Base-by-base conservation (phyloP, 2,329 filamentous ascomycete species). In the Scytalidium sp. region DNA sequence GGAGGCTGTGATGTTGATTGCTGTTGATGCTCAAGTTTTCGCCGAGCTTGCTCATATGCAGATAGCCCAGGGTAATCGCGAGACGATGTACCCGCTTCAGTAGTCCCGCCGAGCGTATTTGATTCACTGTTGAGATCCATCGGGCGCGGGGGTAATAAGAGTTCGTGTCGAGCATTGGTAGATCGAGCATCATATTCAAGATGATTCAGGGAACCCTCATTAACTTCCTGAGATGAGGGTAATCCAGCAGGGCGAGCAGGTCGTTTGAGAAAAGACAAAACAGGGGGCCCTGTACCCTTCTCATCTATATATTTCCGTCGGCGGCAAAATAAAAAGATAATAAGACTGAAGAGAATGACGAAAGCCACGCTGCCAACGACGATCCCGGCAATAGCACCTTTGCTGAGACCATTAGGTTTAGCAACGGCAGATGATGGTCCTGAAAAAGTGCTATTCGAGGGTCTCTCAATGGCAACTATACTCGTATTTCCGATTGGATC, bases 241-340 rank as follows among this genome's bases (percentile, higher is more conserved):
- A 66, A 6, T 74, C 69, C 27, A 69, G 71, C 49, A 73, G 77
- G 43, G 65, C 57, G 54, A 78, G 75, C 5, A 36, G 32, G 78
- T 75, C 22, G 82, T 55, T 1, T 80, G 82, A 41, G 80, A 76
- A 57, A 84, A 81, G 45, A 81, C 71, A 6, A 87, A 61, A 1
- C 76, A 79, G 0, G 72, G 66, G 2, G 75, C 67, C 39, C 73
- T 62, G 20, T 27, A n/a, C 32, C 32, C 17, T 36, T 36, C 32
- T 36, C 32, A 36, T 36, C 15, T 5, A 4, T n/a, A n/a, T 9
- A n/a, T 41, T 52, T 44, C 7, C 47, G 48, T 42, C 54, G 49
- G 9, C 47, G 53, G 13, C 53, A 47, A 22, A 60, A 39, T 43
- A 41, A 57, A 48, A 57, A 51, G 7, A 52, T 19, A 1, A 56